Evolutionary conservation across 1,284 basidiomycete species (phyloP), one percentile per base, ranked within the genome.

Genomic region (Gomphus bonarii): DNA sequence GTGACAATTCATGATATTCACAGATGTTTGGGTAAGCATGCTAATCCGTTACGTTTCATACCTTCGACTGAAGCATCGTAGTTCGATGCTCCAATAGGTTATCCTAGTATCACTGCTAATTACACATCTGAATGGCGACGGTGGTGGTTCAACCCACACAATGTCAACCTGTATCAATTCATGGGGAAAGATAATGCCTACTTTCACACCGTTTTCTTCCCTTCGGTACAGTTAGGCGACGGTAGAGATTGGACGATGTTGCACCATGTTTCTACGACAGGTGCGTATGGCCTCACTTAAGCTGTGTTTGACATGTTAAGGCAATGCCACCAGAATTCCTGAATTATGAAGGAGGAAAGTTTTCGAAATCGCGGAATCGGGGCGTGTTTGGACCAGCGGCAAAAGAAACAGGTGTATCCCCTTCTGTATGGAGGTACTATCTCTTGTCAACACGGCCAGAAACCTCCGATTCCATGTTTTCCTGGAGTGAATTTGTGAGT

Each of bases 181-280:
- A 99, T 99, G 97, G 92, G 92, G 67, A 95, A 95, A 72, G 92
- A 95, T 70, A 95, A 97, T 64, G 91, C 95, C 57, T 97, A 95
- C 69, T 99, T 99, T 84, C 97, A 99, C 71, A 95, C 93, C 1
- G 85, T 99, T 56, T 93, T 95, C 67, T 99, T 88, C 76, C 97
- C 97, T 11, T 85, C 91, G 8, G 85, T 95, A 62, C 81, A 94
- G 64, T 73, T 98, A 63, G 97, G 85, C 9, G 95, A 97, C 64
- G 89, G 90, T 31, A 82, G 93, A 53, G 74, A 84, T 58, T 99
- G 97, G 95, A 98, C 95, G 36, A 92, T 78, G 70, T 79, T 99
- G 5, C 89, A 97, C 71, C 94, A 97, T 73, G 76, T 99, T 59
- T 97, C 92, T 28, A 93, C 93, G 6, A 98, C 97, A 59, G 94